These are phyloP conservation scores for Hyparrhenia diplandra DNA, from an alignment of 176 grass and related monocot species.

Conservation along the genomic window DNA sequence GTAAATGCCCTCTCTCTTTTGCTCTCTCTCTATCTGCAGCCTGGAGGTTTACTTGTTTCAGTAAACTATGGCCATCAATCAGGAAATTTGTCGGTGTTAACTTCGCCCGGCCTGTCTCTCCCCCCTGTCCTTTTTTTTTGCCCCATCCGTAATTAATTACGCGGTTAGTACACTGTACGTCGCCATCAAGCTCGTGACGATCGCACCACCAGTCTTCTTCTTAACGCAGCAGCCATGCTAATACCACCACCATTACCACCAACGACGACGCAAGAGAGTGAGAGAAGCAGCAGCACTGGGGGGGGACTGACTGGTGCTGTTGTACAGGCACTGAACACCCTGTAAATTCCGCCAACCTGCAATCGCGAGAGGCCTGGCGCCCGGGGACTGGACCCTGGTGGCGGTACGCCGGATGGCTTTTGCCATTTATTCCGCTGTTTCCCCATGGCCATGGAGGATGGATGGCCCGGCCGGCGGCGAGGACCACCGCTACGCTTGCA, in stretches of 20 bases:
- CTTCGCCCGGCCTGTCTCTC: too few species aligned
- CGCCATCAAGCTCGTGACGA: neutral
- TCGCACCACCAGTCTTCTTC: too few species aligned
- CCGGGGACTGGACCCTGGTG: neutral
- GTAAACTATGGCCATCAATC: neutral
- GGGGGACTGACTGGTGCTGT: too few species aligned
- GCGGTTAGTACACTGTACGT: neutral
- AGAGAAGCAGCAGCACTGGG: neutral
- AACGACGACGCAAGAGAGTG: too few species aligned
- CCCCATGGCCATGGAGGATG: constrained; percentile 7
- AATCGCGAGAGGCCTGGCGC: neutral
- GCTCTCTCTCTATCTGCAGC: too few species aligned
- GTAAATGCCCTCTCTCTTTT: neutral
- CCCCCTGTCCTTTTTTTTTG: neutral
- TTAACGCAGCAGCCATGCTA: neutral
- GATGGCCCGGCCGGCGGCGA: neutral
- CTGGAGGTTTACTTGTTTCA: neutral
- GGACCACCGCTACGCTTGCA: constrained; percentile 12
- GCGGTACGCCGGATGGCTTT: constrained; percentile 32
- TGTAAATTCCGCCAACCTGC: constrained; percentile 46
- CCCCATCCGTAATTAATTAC: neutral
- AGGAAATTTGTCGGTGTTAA: neutral
- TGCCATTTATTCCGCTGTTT: constrained; percentile 38
- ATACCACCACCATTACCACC: too few species aligned
- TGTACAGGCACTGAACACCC: constrained; percentile 20